phyloP scores from a whole-genome alignment of 164 flowering plant species.

The Amborella trichopoda region DNA sequence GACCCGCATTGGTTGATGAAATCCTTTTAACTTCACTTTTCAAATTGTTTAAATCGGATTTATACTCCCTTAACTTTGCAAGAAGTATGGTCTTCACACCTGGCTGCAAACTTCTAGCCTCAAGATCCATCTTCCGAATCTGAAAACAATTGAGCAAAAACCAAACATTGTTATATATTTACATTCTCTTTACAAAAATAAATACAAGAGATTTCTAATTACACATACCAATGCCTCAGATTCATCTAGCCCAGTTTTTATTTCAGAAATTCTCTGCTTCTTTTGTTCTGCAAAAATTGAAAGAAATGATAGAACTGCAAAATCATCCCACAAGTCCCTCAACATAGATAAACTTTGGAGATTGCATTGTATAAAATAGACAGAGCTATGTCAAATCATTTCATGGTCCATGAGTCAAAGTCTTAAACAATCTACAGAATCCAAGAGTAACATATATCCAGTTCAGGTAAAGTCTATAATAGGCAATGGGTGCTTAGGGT shows the following conservation, averaged over 20 bases:
- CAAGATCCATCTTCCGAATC: slow-evolving; percentile 88
- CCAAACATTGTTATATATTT: too few species aligned
- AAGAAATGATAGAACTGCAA: not conserved
- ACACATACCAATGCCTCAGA: slow-evolving; percentile 69
- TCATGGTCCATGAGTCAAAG: too few species aligned
- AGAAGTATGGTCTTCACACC: slow-evolving; percentile 72
- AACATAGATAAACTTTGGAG: not conserved
- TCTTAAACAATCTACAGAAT: too few species aligned
- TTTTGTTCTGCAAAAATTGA: slow-evolving; percentile 47
- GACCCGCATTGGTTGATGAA: slow-evolving; percentile 36
- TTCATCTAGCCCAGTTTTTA: slow-evolving; percentile 60
- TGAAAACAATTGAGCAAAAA: slow-evolving; percentile 11
- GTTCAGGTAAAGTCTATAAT: too few species aligned
- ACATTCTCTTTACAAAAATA: too few species aligned
- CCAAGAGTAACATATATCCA: too few species aligned
- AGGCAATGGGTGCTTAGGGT: too few species aligned
- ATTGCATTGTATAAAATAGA: too few species aligned
- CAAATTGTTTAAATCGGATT: slow-evolving; percentile 75
- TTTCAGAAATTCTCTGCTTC: slow-evolving; percentile 68
- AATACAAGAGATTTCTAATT: too few species aligned
- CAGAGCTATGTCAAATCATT: too few species aligned
- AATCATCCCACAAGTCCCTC: not conserved
- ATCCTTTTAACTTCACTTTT: slow-evolving; percentile 67
- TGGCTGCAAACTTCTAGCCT: slow-evolving; percentile 87
- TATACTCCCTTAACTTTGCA: slow-evolving; percentile 80